Percentiles rank a stretch among this genome's conserved stretches.
Evolutionary conservation across 352 stramenopile genomes (phyloP).

Genomic region (Phytophthora agathidicida): DNA sequence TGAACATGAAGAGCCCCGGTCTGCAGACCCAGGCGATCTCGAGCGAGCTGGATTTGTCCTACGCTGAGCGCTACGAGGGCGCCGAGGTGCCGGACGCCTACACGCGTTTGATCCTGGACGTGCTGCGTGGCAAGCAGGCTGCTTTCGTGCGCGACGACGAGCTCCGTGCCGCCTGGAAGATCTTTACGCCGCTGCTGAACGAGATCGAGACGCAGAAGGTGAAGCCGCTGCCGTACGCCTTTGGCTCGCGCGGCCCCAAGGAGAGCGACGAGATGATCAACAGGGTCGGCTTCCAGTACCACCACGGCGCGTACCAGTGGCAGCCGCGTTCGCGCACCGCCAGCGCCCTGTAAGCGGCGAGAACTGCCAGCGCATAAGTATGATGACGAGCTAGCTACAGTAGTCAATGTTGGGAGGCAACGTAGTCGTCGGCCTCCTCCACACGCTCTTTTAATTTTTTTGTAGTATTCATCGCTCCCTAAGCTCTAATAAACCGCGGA

Average conservation of each 20-base stretch:
- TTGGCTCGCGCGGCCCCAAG: constrained; percentile 92
- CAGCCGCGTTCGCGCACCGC: constrained; percentile 44
- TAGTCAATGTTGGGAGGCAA: too few species aligned
- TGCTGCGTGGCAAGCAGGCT: constrained; percentile 94
- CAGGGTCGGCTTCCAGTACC: constrained; percentile 79
- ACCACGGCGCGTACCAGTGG: constrained; percentile 80
- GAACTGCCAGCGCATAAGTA: constrained; percentile 25
- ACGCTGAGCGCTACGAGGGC: constrained; percentile 88
- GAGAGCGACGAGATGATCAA: constrained; percentile 87
- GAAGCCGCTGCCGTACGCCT: constrained; percentile 92
- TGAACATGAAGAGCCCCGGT: constrained; percentile 96
- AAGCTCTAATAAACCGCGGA: too few species aligned
- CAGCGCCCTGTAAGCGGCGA: constrained; percentile 52
- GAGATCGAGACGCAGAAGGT: constrained; percentile 94
- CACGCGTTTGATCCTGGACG: constrained; percentile 97
- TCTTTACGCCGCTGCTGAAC: constrained; percentile 98
- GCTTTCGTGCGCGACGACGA: constrained; percentile 99
- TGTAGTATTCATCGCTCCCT: too few species aligned
- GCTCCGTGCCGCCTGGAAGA: constrained; percentile 95
- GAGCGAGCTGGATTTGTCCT: constrained; percentile 97
- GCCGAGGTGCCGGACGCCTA: constrained; percentile 96
- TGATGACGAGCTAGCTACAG: constrained; percentile 25
- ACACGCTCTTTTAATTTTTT: too few species aligned
- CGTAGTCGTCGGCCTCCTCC: too few species aligned
- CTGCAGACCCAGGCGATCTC: constrained; percentile 92